Conservation (phyloP, 1,284 basidiomycete genomes). For the Mycena sp. region DNA sequence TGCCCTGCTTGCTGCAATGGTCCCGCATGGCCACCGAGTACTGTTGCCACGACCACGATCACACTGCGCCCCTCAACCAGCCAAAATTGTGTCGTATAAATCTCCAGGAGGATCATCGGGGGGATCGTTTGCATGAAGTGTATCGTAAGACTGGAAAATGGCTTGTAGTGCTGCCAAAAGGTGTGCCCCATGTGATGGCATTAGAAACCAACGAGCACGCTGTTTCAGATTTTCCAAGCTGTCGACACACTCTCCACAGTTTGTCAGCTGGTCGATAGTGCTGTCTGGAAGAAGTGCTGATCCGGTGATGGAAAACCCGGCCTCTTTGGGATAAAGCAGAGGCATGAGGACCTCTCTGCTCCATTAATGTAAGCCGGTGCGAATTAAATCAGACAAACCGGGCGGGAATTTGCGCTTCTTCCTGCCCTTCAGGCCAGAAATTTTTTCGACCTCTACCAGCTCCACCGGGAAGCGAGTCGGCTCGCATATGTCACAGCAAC, state of each 20-base stretch:
- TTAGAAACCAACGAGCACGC: not conserved
- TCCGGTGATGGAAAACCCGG: not conserved
- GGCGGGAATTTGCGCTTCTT: not conserved
- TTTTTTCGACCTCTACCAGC: not conserved
- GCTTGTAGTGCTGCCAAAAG: no score
- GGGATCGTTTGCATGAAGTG: no score
- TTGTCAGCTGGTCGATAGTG: not conserved
- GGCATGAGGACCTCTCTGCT: not conserved
- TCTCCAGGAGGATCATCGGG: no score
- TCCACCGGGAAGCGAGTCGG: constrained; percentile 17
- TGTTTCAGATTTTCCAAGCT: not conserved
- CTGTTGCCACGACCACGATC: no score
- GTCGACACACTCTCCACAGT: not conserved
- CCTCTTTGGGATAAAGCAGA: not conserved
- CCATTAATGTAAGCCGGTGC: not conserved
- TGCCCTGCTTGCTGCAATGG: no score
- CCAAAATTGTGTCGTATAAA: no score
- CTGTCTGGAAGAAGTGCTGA: not conserved
- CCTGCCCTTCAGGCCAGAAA: not conserved
- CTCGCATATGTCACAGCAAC: constrained; percentile 27
- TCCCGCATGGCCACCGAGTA: no score
- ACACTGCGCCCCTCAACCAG: no score
- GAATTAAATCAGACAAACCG: not conserved
- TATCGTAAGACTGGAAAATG: no score
- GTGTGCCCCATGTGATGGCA: not conserved